These are phyloP conservation scores for Gracilaria gracilis DNA, from an alignment of 23 red algal species.

Conservation along the genomic window DNA sequence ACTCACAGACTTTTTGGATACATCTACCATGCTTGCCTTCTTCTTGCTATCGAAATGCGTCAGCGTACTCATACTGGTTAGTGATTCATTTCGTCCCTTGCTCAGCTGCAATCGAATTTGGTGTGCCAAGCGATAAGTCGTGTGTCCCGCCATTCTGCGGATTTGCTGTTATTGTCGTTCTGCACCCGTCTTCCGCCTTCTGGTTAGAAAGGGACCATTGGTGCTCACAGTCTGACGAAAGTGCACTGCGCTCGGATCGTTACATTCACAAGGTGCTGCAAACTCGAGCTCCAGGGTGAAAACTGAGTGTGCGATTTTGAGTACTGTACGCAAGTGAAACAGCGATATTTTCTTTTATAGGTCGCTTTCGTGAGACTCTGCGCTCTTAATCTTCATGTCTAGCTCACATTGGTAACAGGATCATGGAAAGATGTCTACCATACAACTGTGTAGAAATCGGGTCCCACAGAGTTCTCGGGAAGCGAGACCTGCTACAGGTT, in stretches of 20 bases:
- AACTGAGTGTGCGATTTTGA: not conserved
- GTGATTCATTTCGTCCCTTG: not conserved
- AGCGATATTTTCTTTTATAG: too few species aligned
- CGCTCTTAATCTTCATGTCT: too few species aligned
- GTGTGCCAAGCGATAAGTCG: not conserved
- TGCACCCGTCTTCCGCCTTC: too few species aligned
- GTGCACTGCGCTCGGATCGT: too few species aligned
- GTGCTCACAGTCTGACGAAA: not conserved
- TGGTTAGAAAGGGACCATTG: not conserved
- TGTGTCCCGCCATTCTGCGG: not conserved
- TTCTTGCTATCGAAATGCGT: conserved; percentile 78
- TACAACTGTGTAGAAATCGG: too few species aligned
- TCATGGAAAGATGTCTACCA: too few species aligned
- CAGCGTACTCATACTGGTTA: conserved; percentile 18
- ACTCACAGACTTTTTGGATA: conserved; percentile 60
- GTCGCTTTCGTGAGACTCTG: too few species aligned
- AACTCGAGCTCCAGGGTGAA: not conserved
- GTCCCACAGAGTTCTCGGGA: too few species aligned
- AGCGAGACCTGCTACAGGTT: too few species aligned
- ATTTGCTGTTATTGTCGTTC: not conserved
- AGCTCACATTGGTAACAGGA: too few species aligned
- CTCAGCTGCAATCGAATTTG: not conserved
- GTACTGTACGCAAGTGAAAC: too few species aligned
- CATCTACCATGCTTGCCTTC: conserved; percentile 90
- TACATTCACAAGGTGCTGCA: not conserved